Evolutionary conservation across 2,329 filamentous ascomycete genomes (phyloP), one percentile per base, ranked within the genome.

Genomic region (Ploettnerulaceae sp.): DNA sequence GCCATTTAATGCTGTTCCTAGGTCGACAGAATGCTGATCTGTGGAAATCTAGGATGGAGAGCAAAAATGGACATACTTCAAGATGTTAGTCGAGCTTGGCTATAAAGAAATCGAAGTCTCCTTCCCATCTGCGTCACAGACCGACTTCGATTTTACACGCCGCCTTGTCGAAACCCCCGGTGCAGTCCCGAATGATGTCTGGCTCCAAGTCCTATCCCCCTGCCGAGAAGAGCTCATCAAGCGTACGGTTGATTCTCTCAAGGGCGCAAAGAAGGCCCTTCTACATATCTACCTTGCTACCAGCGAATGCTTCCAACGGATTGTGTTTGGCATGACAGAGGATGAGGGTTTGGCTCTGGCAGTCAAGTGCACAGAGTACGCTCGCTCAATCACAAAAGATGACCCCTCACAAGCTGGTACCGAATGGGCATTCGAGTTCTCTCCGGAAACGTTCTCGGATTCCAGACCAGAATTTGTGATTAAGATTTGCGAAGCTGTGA

Each of bases 51-150:
- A 93, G 88, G 93, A 89, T 63, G 89, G 89, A 57, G 88, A 95
- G 38, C 89, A 96, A 74, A 97, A 97, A 71, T 93, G 86, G 81
- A 75, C 76, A 52, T 97, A 90, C 75, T 97, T 97, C 75, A 83
- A 90, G 69, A 94, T 95, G 89, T 80, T 97, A 44, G 81, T 84
- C 61, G 82, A 91, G 52, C 76, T 96, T 39, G 91, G 93, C 59
- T 97, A 94, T 76, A 97, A 96, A 71, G 91, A 97, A 70, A 96
- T 97, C 56, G 91, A 97, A 66, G 85, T 96, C 15, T 93, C 90
- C 4, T 97, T 95, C 70, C 91, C 91, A 39, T 95, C 89, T 0
- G 89, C 91, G 11, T 95, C 89, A 29, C 85, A 95, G 65, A 95
- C 86, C 62, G 93, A 97, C 71, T 97, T 90, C 72, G 88, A 95